phyloP scores from a whole-genome alignment of 2,329 filamentous ascomycete genomes.

The Fusarium xylarioides region DNA sequence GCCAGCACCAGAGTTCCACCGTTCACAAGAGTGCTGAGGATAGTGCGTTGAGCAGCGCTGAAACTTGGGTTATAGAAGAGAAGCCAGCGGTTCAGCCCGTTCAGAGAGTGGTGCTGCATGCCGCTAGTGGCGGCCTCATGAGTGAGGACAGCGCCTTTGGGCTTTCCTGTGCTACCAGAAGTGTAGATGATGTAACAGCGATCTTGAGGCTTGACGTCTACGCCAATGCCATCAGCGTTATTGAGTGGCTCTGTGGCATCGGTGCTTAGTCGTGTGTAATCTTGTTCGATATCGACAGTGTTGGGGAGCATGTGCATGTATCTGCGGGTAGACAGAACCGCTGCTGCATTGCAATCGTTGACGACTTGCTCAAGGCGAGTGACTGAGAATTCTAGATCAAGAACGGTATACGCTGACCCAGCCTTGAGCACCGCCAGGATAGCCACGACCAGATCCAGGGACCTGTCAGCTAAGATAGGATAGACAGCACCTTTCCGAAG shows the following conservation, averaged over 20 bases:
- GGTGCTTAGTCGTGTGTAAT: neutral
- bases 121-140: slow-evolving; percentile 22
- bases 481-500: neutral
- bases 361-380: slow-evolving; percentile 29
- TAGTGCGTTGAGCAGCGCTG: slow-evolving; percentile 34
- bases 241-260: rapidly evolving
- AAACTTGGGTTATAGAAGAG: slow-evolving; percentile 39
- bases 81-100: slow-evolving; percentile 6
- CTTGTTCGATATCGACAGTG: neutral
- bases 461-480: slow-evolving; percentile 12
- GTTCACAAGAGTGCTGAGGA: slow-evolving; percentile 24
- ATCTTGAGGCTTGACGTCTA: neutral
- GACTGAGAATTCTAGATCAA: slow-evolving; percentile 28
- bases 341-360: slow-evolving; percentile 10
- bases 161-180: slow-evolving; percentile 34
- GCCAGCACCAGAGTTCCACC: slow-evolving; percentile 22
- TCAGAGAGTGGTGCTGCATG: slow-evolving; percentile 13
- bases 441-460: slow-evolving; percentile 19
- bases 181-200: slow-evolving; percentile 39
- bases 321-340: neutral
- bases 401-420: slow-evolving; percentile 29
- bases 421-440: slow-evolving; percentile 38
- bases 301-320: neutral
- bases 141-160: slow-evolving; percentile 32
- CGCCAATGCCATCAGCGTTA: neutral